Percentiles rank a stretch among this genome's conserved stretches.
These are phyloP conservation scores for Colletotrichum trifolii DNA, from an alignment of 2,329 filamentous ascomycete genomes.

Conservation along the genomic window DNA sequence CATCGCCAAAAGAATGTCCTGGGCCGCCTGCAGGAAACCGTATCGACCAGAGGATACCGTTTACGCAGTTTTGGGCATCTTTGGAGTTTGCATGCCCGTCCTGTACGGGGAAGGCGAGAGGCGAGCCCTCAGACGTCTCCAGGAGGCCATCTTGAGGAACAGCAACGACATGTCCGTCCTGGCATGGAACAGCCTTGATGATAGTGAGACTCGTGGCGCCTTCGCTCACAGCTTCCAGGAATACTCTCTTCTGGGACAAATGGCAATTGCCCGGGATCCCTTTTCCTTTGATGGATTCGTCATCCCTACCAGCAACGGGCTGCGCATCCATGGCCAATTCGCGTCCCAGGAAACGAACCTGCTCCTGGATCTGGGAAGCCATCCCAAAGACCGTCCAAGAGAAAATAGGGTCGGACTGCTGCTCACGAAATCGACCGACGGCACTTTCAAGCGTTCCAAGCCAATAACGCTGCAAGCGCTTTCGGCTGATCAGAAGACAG, in stretches of 20 bases:
- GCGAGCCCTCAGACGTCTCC: constrained; percentile 4
- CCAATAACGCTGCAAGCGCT: neutral
- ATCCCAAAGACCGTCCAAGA: neutral
- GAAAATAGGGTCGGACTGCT: neutral
- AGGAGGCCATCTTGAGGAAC: constrained; percentile 9
- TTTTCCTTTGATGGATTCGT: neutral
- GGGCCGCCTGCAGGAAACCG: constrained; percentile 1
- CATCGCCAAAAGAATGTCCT: constrained; percentile 8
- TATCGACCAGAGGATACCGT: neutral
- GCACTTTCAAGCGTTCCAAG: neutral
- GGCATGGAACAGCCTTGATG: neutral
- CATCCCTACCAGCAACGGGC: neutral
- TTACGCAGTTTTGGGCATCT: constrained; percentile 12
- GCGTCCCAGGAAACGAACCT: neutral
- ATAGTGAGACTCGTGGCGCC: neutral
- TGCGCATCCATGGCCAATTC: neutral
- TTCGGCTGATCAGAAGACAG: neutral
- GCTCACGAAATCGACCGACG: neutral
- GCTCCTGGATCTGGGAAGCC: constrained; percentile 1
- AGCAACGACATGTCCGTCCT: constrained; percentile 12
- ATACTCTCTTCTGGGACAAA: neutral
- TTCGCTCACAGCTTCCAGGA: constrained; percentile 4
- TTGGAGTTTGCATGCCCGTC: constrained; percentile 10
- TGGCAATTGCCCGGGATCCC: neutral
- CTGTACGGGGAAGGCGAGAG: constrained; percentile 11